Base-by-base conservation (phyloP, 352 stramenopile species). In the Phytophthora sansomeana region DNA sequence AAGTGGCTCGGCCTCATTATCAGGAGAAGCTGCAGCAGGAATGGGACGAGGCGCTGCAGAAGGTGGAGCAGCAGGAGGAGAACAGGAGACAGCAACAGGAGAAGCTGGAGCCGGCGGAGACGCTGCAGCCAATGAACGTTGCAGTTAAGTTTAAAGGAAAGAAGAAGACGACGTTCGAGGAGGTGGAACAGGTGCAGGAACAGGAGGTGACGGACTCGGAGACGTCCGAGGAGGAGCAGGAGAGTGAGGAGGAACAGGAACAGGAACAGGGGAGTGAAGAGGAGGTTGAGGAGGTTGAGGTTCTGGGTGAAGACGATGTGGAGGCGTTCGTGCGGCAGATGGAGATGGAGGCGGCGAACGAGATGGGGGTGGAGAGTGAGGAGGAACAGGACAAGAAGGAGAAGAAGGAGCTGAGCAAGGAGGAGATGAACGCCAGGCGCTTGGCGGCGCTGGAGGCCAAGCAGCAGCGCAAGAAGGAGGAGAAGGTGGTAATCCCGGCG, bases 381-480 rank as follows among this genome's bases (percentile, higher is more conserved):
- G n/a, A 59, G 7, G 21, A 26, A 1, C 16, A 66, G 8, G 28
- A 16, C 11, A 28, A 64, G 47, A 39, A 49, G 17, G 21, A 62
- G 26, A 66, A 62, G 28, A 57, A 72, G 33, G 16, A 36, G 38
- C 35, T 70, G 42, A 77, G 46, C 47, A 62, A 64, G 28, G 66
- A 78, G 44, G 61, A 76, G 28, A 32, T 61, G 53, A 77, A 78
- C 61, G 54, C 66, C 36, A 48, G 65, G 28, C 69, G 62, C 19
- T 47, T 93, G n/a, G 81, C 83, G 5, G 83, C 83, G 11, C 42
- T 93, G 30, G 66, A 83, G 17, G 79, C 85, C 39, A 75, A 84
- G 51, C 62, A 77, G 43, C 74, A 78, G 51, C 58, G 58, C 9
- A 63, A 70, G 51, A 71, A 77, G 35, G 62, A 76, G 39, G 50